Percentiles rank a stretch among this genome's conserved stretches.
Conservation (phyloP, 78 protist species). For the Paratrimastix pyriformis region DNA sequence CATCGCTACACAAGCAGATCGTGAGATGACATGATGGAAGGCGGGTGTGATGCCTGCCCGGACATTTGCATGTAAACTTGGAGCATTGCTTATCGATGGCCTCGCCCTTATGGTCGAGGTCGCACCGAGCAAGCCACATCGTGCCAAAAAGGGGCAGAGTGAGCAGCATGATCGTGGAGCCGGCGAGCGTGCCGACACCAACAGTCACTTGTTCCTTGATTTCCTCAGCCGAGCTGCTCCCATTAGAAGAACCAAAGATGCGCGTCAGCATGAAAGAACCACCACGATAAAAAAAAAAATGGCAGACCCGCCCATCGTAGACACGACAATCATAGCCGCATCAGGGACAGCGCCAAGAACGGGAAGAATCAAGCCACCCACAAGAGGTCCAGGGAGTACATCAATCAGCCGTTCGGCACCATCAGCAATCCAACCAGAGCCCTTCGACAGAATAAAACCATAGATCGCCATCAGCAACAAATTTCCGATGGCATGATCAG, state of each 20-base stretch:
- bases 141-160: not conserved
- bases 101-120: not conserved
- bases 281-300: too few relatives aligned
- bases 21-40: too few relatives aligned
- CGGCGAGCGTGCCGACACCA: too few relatives aligned
- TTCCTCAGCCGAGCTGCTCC: too few relatives aligned
- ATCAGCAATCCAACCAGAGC: conserved; percentile 2
- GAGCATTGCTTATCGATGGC: conserved; percentile 10
- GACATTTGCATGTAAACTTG: too few relatives aligned
- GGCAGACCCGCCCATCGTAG: not conserved
- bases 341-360: conserved; percentile 23
- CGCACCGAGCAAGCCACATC: conserved; percentile 15
- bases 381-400: not conserved
- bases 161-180: too few relatives aligned
- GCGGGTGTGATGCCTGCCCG: too few relatives aligned
- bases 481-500: too few relatives aligned
- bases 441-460: conserved; percentile 1
- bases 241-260: too few relatives aligned
- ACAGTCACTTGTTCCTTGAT: too few relatives aligned
- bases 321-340: not conserved
- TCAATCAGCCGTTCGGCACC: conserved; percentile 9
- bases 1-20: too few relatives aligned
- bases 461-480: not conserved
- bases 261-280: too few relatives aligned
- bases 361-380: conserved; percentile 12